A percentile compares a stretch with the other conserved stretches of the same genome.
Conservation (phyloP, 169 alveolate genomes). For the Perkinsus olseni region DNA sequence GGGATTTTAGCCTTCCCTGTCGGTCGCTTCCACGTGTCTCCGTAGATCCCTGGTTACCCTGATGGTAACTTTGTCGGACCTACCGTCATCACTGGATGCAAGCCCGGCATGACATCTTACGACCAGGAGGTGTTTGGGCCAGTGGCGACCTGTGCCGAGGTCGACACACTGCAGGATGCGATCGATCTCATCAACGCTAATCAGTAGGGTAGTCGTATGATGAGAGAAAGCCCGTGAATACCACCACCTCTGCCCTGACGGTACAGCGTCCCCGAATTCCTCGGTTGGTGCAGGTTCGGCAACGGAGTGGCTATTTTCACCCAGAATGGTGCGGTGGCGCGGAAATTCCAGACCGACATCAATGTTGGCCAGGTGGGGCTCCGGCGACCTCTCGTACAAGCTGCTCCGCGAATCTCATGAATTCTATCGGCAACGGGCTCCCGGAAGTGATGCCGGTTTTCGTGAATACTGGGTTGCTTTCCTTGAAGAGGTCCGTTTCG, state of each 20-base stretch:
- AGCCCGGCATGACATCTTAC: constrained; percentile 45
- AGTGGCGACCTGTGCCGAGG: constrained; percentile 43
- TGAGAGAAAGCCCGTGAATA: no score
- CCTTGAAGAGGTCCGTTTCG: neutral
- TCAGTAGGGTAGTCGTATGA: neutral
- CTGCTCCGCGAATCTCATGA: no score
- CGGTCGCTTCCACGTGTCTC: neutral
- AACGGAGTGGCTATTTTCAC: constrained; percentile 71
- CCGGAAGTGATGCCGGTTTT: no score
- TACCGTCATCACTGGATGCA: constrained; percentile 55
- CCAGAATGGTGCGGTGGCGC: constrained; percentile 51
- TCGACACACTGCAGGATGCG: constrained; percentile 57
- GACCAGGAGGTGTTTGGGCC: constrained; percentile 71
- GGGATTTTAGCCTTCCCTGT: no score
- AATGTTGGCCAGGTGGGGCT: constrained; percentile 42
- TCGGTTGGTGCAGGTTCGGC: constrained; percentile 41
- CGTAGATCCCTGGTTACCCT: constrained; percentile 35
- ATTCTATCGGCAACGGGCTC: no score
- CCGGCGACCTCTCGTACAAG: neutral
- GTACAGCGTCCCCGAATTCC: neutral
- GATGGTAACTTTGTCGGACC: constrained; percentile 71
- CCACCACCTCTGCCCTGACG: neutral
- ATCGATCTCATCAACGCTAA: constrained; percentile 45
- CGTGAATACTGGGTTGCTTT: no score
- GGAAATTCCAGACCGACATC: constrained; percentile 49